These are phyloP conservation scores for Stagonosporopsis chrysanthemi DNA, from an alignment of 2,329 filamentous ascomycete genomes.

Conservation along the genomic window DNA sequence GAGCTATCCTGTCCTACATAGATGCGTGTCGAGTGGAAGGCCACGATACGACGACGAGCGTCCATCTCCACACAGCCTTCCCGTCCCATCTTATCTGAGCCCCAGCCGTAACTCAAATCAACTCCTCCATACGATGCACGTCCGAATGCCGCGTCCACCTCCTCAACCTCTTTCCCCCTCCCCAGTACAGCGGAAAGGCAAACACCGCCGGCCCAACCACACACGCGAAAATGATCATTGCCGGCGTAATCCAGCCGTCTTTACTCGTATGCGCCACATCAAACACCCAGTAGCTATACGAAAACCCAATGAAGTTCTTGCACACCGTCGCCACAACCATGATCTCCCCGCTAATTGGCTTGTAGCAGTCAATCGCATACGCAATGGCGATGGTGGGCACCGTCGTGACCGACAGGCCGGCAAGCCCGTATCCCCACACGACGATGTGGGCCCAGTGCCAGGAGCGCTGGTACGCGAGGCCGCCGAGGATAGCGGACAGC, in stretches of 20 bases:
- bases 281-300: constrained; percentile 54
- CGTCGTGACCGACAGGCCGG: constrained; percentile 52
- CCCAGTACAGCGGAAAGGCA: constrained; percentile 53
- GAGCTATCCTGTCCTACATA: background rate
- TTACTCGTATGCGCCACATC: constrained; percentile 45
- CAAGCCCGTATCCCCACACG: constrained; percentile 58
- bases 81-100: background rate
- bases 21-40: background rate
- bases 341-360: constrained; percentile 56
- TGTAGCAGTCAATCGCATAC: constrained; percentile 58
- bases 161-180: constrained; percentile 52
- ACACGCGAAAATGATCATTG: constrained; percentile 56
- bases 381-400: constrained; percentile 55
- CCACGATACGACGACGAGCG: background rate
- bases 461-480: constrained; percentile 56
- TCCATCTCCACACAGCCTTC: background rate
- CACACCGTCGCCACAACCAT: constrained; percentile 56
- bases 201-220: constrained; percentile 50
- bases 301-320: constrained; percentile 57
- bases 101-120: constrained; percentile 10
- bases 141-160: constrained; percentile 45
- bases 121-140: constrained; percentile 47
- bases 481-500: constrained; percentile 58
- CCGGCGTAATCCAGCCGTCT: constrained; percentile 51
- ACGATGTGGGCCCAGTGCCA: constrained; percentile 61